phyloP scores from a whole-genome alignment of 495 filamentous ascomycete species.

The Glutinoglossum americanum region DNA sequence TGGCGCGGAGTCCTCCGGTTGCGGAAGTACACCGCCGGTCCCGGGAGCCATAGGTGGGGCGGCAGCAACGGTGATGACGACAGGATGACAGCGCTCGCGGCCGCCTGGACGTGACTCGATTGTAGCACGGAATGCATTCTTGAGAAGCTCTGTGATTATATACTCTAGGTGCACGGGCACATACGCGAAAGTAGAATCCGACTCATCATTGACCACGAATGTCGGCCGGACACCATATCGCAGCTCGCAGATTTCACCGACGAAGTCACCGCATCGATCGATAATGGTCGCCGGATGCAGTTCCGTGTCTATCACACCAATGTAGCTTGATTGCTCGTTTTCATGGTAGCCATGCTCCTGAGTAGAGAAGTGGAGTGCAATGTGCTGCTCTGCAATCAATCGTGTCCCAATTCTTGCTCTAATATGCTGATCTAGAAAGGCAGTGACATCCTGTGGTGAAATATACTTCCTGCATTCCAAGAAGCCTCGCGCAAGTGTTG shows the following conservation, averaged over 20 bases:
- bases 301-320: slow-evolving; percentile 92
- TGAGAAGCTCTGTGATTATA: slow-evolving; percentile 85
- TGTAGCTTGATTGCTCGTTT: slow-evolving; percentile 32
- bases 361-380: slow-evolving; percentile 73
- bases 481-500: slow-evolving; percentile 76
- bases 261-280: slow-evolving; percentile 64
- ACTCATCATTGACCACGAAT: slow-evolving; percentile 61
- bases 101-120: slow-evolving; percentile 40
- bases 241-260: slow-evolving; percentile 88
- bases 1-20: slow-evolving; percentile 26
- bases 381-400: slow-evolving; percentile 88
- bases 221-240: slow-evolving; percentile 79
- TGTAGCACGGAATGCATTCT: slow-evolving; percentile 87
- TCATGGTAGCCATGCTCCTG: slow-evolving; percentile 29
- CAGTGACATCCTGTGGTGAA: slow-evolving; percentile 52
- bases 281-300: slow-evolving; percentile 64
- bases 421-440: slow-evolving; percentile 84
- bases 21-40: background rate
- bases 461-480: slow-evolving; percentile 83
- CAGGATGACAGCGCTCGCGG: slow-evolving; percentile 45
- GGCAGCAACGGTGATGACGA: slow-evolving; percentile 82
- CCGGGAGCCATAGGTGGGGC: slow-evolving; percentile 16
- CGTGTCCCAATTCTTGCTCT: slow-evolving; percentile 85
- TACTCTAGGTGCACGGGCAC: slow-evolving; percentile 93
- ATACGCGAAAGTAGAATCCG: slow-evolving; percentile 65